phyloP scores from a whole-genome alignment of 1,284 basidiomycete species.

The Leccinum griseonigrum region DNA sequence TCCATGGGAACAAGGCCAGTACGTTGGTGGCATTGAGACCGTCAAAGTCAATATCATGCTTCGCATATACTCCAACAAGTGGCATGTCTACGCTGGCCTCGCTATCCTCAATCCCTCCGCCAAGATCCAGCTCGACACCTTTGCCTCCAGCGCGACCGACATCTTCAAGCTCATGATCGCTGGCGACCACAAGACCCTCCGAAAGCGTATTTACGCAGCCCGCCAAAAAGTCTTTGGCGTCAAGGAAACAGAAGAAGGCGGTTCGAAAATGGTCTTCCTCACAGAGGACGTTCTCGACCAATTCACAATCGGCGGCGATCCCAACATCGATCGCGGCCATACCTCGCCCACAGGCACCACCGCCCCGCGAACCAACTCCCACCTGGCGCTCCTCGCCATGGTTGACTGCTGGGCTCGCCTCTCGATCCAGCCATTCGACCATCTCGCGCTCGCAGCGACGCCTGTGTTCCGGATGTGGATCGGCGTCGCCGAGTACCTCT shows the following conservation, averaged over 20 bases:
- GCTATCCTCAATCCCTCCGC: constrained; percentile 97
- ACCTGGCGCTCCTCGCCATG: constrained; percentile 96
- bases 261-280: constrained; percentile 71
- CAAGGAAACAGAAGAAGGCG: constrained; percentile 31
- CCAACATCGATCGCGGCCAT: constrained; percentile 8
- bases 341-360: constrained; percentile 10
- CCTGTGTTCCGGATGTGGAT: constrained; percentile 97
- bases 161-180: constrained; percentile 96
- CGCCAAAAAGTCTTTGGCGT: constrained; percentile 77
- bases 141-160: constrained; percentile 80
- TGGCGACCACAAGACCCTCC: constrained; percentile 66
- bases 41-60: constrained; percentile 98
- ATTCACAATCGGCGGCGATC: constrained; percentile 52
- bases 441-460: constrained; percentile 93
- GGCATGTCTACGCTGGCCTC: constrained; percentile 99
- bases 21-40: constrained; percentile 98
- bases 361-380: constrained; percentile 67
- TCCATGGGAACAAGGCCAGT: constrained; percentile 94
- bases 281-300: constrained; percentile 86
- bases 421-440: constrained; percentile 85
- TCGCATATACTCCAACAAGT: constrained; percentile 95
- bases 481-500: constrained; percentile 95
- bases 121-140: constrained; percentile 86
- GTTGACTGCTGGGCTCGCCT: constrained; percentile 97
- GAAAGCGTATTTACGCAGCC: constrained; percentile 74